Conservation (phyloP, 2,329 filamentous ascomycete genomes). For the Aspergillus ochraceus region DNA sequence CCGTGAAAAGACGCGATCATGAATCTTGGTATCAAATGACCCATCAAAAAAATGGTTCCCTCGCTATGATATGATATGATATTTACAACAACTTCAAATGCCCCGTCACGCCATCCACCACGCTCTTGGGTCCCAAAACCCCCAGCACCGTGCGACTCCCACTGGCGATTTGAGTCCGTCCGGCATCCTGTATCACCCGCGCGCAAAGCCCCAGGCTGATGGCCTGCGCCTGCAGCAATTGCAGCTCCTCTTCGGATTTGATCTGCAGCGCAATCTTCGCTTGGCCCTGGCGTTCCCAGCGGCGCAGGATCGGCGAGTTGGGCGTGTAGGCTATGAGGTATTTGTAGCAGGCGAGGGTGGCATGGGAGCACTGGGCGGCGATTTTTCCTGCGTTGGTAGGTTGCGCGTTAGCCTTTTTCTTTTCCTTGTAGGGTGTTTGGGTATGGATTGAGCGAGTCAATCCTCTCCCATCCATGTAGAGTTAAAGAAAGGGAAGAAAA, state of each 20-base stretch:
- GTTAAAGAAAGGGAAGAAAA: background rate
- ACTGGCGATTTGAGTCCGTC: conserved; percentile 91
- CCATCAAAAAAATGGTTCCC: background rate
- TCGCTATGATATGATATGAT: background rate
- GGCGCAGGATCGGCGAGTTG: conserved; percentile 63
- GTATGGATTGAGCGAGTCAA: background rate
- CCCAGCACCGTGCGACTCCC: conserved; percentile 92
- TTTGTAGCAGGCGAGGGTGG: conserved; percentile 98
- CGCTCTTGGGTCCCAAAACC: conserved; percentile 76
- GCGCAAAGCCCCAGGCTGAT: conserved; percentile 81
- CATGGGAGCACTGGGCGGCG: conserved; percentile 90
- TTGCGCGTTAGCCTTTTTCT: background rate
- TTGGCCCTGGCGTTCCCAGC: conserved; percentile 85
- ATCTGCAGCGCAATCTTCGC: conserved; percentile 91
- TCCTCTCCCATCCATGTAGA: background rate
- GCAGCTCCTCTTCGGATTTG: conserved; percentile 76
- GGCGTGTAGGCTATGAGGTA: conserved; percentile 61
- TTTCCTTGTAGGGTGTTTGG: background rate
- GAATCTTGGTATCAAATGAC: too few species aligned
- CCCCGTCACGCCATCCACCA: conserved; percentile 84
- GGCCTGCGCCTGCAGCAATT: conserved; percentile 77
- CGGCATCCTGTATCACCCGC: conserved; percentile 91
- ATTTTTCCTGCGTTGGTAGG: conserved; percentile 74
- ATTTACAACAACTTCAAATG: conserved; percentile 74
- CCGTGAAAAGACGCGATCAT: too few species aligned